phyloP scores from a whole-genome alignment of 345 rosid species.

The Ricinus communis region DNA sequence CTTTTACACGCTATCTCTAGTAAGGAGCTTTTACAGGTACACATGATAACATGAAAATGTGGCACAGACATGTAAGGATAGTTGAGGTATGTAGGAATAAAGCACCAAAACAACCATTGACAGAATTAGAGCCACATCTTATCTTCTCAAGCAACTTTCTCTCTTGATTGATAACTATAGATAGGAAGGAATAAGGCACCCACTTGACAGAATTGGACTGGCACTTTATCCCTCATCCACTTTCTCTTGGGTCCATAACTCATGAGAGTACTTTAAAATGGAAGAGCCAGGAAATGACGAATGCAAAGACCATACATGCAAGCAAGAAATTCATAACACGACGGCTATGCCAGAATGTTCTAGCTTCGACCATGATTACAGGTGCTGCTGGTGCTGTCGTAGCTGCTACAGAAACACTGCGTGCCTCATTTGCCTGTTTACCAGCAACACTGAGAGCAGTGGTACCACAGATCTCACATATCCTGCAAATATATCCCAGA shows the following conservation, averaged over 20 bases:
- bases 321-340: slow-evolving; percentile 61
- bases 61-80: not conserved
- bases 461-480: slow-evolving; percentile 65
- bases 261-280: slow-evolving; percentile 45
- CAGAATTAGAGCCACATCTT: not conserved
- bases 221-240: too few relatives aligned
- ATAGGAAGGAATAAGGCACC: not conserved
- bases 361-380: slow-evolving; percentile 38
- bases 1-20: too few relatives aligned
- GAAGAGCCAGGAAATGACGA: slow-evolving; percentile 66
- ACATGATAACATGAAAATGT: not conserved
- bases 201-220: not conserved
- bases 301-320: slow-evolving; percentile 59
- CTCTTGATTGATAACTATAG: not conserved
- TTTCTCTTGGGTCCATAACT: not conserved
- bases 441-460: slow-evolving; percentile 49
- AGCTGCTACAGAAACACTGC: slow-evolving; percentile 15
- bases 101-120: not conserved
- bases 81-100: not conserved
- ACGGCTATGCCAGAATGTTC: slow-evolving; percentile 57
- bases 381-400: slow-evolving; percentile 36
- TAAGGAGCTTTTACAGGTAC: not conserved
- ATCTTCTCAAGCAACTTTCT: not conserved
- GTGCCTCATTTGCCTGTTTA: slow-evolving; percentile 36
- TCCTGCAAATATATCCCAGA: slow-evolving; percentile 36